Evolutionary conservation across 305 asterid species (phyloP).

Genomic region (Plantago coronopus): DNA sequence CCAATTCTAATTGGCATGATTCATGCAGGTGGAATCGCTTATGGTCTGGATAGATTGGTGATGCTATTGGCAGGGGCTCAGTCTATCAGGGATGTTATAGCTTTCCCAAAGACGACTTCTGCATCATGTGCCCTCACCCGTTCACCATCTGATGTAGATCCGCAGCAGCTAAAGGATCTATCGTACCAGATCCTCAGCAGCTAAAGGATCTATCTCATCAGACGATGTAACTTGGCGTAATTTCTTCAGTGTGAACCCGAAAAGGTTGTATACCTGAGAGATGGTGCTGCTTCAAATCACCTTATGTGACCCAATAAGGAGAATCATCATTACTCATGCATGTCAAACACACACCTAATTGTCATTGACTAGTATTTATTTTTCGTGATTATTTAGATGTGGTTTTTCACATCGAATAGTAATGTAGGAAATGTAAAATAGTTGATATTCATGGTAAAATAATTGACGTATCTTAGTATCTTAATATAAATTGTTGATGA

Average conservation of each 20-base stretch:
- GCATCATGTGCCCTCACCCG: constrained; percentile 90
- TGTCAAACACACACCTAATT: too few species aligned
- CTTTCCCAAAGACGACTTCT: constrained; percentile 91
- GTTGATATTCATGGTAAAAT: too few species aligned
- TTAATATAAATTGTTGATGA: too few species aligned
- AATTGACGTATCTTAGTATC: too few species aligned
- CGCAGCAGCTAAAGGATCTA: constrained; percentile 77
- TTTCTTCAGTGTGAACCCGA: neutral
- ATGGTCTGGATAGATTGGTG: constrained; percentile 77
- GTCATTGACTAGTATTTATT: too few species aligned
- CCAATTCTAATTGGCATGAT: neutral
- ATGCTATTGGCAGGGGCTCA: constrained; percentile 79
- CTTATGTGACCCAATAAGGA: neutral
- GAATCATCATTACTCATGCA: too few species aligned
- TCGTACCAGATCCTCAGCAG: constrained; percentile 48
- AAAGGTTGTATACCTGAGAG: too few species aligned
- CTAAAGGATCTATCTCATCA: constrained; percentile 59
- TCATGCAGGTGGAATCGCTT: constrained; percentile 85
- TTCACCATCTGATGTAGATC: constrained; percentile 81
- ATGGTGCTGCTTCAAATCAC: too few species aligned
- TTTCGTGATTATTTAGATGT: too few species aligned
- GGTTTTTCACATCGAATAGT: too few species aligned
- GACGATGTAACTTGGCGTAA: constrained; percentile 15
- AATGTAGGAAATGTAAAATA: too few species aligned
- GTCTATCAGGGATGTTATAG: constrained; percentile 92